Conservation (phyloP, 306 rosid species). For the Boehmeria nivea region DNA sequence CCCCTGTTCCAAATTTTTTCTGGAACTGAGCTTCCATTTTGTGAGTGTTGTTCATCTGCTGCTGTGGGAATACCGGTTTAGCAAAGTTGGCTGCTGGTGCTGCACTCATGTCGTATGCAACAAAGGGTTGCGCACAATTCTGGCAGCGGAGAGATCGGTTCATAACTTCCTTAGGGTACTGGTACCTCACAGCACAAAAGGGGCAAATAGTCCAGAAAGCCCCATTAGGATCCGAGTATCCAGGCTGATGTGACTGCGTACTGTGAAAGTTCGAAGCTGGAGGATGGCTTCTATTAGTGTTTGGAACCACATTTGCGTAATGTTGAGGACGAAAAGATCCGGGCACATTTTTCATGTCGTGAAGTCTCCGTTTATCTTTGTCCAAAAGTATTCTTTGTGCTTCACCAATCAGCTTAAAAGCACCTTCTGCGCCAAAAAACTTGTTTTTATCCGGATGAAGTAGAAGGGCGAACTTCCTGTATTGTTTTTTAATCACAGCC, state of each 20-base stretch:
- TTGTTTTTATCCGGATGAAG: slow-evolving; percentile 99
- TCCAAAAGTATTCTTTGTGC: slow-evolving; percentile 85
- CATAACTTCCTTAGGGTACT: slow-evolving; percentile 47
- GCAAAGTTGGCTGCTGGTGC: slow-evolving; percentile 32
- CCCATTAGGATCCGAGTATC: slow-evolving; percentile 26
- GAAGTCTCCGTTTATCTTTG: slow-evolving; percentile 45
- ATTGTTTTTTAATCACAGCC: slow-evolving; percentile 70
- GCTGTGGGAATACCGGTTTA: slow-evolving; percentile 39
- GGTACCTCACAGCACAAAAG: slow-evolving; percentile 52
- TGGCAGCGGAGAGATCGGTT: slow-evolving; percentile 67
- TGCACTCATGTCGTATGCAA: slow-evolving; percentile 52
- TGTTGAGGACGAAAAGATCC: slow-evolving; percentile 37
- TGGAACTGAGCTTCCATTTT: slow-evolving; percentile 38
- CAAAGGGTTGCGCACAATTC: slow-evolving; percentile 46
- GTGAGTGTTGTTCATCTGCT: slow-evolving; percentile 32
- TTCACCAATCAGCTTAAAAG: slow-evolving; percentile 87
- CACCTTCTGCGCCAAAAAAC: slow-evolving; percentile 90
- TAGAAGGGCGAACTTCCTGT: slow-evolving; percentile 79
- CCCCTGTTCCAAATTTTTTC: slow-evolving; percentile 28
- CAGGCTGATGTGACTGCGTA: slow-evolving; percentile 42
- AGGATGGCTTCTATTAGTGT: slow-evolving; percentile 33
- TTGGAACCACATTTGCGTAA: slow-evolving; percentile 39
- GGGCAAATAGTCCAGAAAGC: slow-evolving; percentile 85
- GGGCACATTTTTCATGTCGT: slow-evolving; percentile 50
- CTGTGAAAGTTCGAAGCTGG: slow-evolving; percentile 36